Percentiles rank a stretch among this genome's conserved stretches.
These are phyloP conservation scores for Vigna hirtella DNA, from an alignment of 306 rosid genomes.

Conservation along the genomic window DNA sequence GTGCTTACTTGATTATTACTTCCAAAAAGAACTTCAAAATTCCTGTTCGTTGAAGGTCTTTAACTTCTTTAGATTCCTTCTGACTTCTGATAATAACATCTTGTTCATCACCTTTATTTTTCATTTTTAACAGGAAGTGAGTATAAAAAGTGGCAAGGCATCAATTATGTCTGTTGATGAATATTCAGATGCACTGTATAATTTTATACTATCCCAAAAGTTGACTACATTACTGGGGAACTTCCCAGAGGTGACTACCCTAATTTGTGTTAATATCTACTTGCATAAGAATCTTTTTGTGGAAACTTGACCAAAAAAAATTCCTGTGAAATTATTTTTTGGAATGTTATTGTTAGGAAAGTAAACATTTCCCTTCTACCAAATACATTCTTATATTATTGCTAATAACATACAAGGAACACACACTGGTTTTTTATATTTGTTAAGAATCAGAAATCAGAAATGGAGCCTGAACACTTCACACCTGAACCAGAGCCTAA, in stretches of 20 bases:
- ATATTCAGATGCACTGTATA: conserved; percentile 84
- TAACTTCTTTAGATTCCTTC: conserved; percentile 38
- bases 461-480: background rate
- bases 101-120: conserved; percentile 28
- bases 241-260: conserved; percentile 83
- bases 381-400: too few species aligned
- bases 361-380: too few species aligned
- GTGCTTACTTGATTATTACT: conserved; percentile 94
- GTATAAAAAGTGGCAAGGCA: conserved; percentile 54
- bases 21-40: conserved; percentile 76
- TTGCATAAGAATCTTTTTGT: background rate
- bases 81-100: conserved; percentile 20
- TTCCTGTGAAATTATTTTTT: too few species aligned
- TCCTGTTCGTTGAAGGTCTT: conserved; percentile 72
- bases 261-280: conserved; percentile 3
- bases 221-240: conserved; percentile 76
- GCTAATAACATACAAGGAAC: background rate
- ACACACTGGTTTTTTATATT: background rate
- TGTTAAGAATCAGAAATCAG: conserved; percentile 1
- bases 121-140: conserved; percentile 59
- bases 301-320: too few species aligned
- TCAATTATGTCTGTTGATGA: conserved; percentile 72
- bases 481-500: background rate
- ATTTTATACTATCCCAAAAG: conserved; percentile 85
- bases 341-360: too few species aligned